Evolutionary conservation across 2,329 filamentous ascomycete species (phyloP).

Genomic region (Stagonosporopsis rhizophila): DNA sequence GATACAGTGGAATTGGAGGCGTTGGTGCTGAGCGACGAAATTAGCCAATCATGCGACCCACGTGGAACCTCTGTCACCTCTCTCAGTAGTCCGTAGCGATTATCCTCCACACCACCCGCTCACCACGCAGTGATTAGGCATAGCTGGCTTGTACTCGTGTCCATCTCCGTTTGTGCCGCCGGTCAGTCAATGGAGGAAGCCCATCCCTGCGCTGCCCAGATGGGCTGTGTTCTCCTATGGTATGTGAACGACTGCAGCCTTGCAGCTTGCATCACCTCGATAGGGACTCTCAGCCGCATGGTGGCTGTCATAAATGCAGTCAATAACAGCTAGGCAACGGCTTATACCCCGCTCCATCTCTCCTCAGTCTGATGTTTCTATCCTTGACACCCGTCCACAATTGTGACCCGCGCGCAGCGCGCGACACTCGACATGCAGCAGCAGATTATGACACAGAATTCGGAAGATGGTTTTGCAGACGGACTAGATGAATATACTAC

Average conservation of each 20-base stretch:
- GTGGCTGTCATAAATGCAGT: slow-evolving; percentile 3
- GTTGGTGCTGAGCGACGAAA: slow-evolving; percentile 3
- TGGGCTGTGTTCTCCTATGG: neutral
- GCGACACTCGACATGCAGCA: slow-evolving; percentile 13
- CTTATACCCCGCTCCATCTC: slow-evolving; percentile 6
- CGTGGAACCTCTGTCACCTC: slow-evolving; percentile 2
- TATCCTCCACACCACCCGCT: slow-evolving; percentile 1
- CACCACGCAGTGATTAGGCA: neutral
- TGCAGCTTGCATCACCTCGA: neutral
- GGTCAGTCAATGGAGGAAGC: slow-evolving; percentile 7
- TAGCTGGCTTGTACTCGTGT: neutral
- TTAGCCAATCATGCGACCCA: slow-evolving; percentile 12
- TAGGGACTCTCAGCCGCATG: slow-evolving; percentile 4
- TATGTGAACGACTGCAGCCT: neutral
- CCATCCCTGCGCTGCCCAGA: neutral
- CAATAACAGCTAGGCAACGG: slow-evolving; percentile 1
- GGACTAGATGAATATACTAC: slow-evolving; percentile 7
- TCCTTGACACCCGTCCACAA: slow-evolving; percentile 1
- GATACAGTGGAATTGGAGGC: slow-evolving; percentile 5
- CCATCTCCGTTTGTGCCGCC: neutral
- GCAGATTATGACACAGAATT: neutral
- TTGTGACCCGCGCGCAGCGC: neutral
- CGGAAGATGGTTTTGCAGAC: slow-evolving; percentile 8
- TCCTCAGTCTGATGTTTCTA: slow-evolving; percentile 1
- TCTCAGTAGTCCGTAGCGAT: slow-evolving; percentile 9